Percentiles rank a stretch among this genome's conserved stretches.
These are phyloP conservation scores for Kalmanozyma brasiliensis DNA, from an alignment of 1,284 basidiomycete genomes.

Conservation along the genomic window DNA sequence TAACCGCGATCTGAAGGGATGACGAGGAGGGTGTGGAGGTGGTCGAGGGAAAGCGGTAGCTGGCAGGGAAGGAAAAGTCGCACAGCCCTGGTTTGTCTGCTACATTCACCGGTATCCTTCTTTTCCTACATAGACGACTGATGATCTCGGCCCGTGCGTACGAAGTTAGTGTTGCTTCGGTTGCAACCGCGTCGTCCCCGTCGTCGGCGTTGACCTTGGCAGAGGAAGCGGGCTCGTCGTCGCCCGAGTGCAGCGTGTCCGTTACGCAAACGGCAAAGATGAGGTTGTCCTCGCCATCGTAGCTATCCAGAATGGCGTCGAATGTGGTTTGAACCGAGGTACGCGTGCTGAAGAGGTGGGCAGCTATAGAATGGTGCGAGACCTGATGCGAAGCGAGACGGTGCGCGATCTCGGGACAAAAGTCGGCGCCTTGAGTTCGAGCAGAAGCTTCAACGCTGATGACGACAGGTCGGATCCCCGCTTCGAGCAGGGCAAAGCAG, in stretches of 20 bases:
- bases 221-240: constrained; percentile 14
- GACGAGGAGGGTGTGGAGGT: constrained; percentile 44
- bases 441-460: constrained; percentile 63
- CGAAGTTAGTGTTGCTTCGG: constrained; percentile 17
- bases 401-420: constrained; percentile 75
- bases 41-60: constrained; percentile 78
- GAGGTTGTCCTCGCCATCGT: constrained; percentile 18
- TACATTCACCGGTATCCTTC: constrained; percentile 82
- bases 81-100: constrained; percentile 87
- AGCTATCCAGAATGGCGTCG: constrained; percentile 20
- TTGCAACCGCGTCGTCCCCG: not conserved
- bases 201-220: constrained; percentile 10
- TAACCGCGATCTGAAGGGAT: constrained; percentile 85
- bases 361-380: constrained; percentile 69
- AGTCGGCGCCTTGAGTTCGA: constrained; percentile 11
- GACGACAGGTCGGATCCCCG: constrained; percentile 79
- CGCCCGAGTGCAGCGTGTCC: constrained; percentile 59
- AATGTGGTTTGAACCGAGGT: constrained; percentile 10
- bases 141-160: constrained; percentile 50
- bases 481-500: constrained; percentile 83
- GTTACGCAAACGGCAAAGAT: constrained; percentile 66
- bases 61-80: constrained; percentile 88
- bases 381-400: constrained; percentile 70
- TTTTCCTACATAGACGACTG: constrained; percentile 44
- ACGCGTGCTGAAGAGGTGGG: constrained; percentile 9